Evolutionary conservation across 2,329 filamentous ascomycete species (phyloP).

Genomic region (Aureobasidium namibiae): DNA sequence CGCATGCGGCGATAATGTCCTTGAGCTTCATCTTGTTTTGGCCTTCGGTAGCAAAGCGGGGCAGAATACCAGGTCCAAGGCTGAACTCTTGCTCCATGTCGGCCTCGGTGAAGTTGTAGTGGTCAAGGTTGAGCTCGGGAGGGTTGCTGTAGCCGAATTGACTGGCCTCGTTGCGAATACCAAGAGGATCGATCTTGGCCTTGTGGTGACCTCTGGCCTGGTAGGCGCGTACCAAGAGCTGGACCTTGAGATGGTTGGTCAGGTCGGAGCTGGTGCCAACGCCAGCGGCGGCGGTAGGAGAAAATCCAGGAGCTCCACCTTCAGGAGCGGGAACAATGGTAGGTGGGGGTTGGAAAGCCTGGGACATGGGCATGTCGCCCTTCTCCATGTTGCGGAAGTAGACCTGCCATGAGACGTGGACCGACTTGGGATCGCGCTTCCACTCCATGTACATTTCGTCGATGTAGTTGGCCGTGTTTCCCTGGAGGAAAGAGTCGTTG

Average conservation of each 20-base stretch:
- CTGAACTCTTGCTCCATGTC: constrained; percentile 88
- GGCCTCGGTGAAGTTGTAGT: constrained; percentile 92
- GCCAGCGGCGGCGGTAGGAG: constrained; percentile 55
- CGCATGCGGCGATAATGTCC: constrained; percentile 88
- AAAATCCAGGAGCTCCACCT: constrained; percentile 66
- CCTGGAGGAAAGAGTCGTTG: constrained; percentile 92
- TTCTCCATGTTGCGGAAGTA: constrained; percentile 99
- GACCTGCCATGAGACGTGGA: constrained; percentile 97
- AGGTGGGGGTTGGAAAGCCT: constrained; percentile 92
- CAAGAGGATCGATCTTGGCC: constrained; percentile 91
- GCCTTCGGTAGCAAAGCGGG: constrained; percentile 79
- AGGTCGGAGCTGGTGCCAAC: constrained; percentile 69
- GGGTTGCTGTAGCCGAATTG: constrained; percentile 81
- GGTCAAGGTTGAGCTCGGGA: constrained; percentile 84
- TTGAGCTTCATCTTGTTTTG: constrained; percentile 94
- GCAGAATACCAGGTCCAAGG: constrained; percentile 88
- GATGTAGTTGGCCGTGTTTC: constrained; percentile 97
- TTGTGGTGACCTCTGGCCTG: constrained; percentile 98
- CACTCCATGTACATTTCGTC: constrained; percentile 99
- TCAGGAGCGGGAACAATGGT: constrained; percentile 78
- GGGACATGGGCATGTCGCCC: constrained; percentile 93
- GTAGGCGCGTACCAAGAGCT: constrained; percentile 93
- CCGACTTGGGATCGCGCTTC: constrained; percentile 86
- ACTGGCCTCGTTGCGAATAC: constrained; percentile 78
- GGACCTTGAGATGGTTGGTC: constrained; percentile 95